Percentiles rank a stretch among this genome's conserved stretches.
These are phyloP conservation scores for Brassica carinata DNA, from an alignment of 345 rosid species.

Conservation along the genomic window DNA sequence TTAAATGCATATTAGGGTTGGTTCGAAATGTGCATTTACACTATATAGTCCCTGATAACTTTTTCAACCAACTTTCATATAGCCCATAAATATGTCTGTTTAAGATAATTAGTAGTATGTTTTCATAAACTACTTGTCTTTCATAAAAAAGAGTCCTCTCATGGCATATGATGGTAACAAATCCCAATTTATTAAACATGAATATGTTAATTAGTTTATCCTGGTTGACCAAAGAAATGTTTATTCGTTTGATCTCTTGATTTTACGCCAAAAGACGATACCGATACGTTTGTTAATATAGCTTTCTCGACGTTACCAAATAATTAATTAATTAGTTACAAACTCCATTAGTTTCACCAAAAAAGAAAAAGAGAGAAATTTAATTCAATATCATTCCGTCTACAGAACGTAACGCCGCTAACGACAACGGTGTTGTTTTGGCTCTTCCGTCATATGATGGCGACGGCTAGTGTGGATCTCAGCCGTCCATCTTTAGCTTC, in stretches of 20 bases:
- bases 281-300: constrained; percentile 11
- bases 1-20: neutral
- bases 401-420: neutral
- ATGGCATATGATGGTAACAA: neutral
- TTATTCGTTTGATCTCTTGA: constrained; percentile 2
- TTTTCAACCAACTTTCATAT: neutral
- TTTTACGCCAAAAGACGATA: constrained; percentile 27
- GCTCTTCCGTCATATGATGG: neutral
- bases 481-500: neutral
- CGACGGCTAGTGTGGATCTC: neutral
- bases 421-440: neutral
- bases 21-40: neutral
- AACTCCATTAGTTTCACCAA: neutral
- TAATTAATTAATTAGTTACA: neutral
- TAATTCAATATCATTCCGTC: neutral
- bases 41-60: neutral
- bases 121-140: neutral
- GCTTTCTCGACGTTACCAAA: neutral
- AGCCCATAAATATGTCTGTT: neutral
- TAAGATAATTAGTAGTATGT: neutral
- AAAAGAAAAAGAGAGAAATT: neutral
- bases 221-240: neutral
- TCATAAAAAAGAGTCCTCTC: neutral
- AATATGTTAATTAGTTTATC: neutral
- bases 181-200: neutral